Evolutionary conservation across 2,329 filamentous ascomycete genomes (phyloP).

Genomic region (Metarhizium rileyi): DNA sequence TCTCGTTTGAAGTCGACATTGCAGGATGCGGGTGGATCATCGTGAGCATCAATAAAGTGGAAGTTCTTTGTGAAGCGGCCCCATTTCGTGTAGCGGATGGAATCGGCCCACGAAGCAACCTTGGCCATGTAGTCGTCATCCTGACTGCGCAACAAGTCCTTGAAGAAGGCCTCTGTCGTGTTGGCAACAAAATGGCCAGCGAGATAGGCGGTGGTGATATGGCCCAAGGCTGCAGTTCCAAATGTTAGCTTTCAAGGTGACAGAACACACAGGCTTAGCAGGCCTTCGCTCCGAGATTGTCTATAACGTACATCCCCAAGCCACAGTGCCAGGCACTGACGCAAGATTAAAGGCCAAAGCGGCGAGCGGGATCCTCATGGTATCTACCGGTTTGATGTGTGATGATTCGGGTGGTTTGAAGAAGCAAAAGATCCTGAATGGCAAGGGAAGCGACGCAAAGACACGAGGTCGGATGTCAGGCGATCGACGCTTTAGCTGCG

Average conservation of each 20-base stretch:
- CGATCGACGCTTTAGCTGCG: neutral
- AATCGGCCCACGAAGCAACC: slow-evolving; percentile 60
- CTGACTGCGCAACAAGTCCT: slow-evolving; percentile 44
- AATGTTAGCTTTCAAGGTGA: neutral
- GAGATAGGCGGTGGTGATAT: slow-evolving; percentile 56
- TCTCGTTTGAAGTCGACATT: slow-evolving; percentile 49
- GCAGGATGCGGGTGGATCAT: slow-evolving; percentile 48
- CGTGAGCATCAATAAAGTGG: slow-evolving; percentile 62
- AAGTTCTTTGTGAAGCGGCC: slow-evolving; percentile 52
- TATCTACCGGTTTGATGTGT: no score
- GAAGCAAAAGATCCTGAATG: neutral
- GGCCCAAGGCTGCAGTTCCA: slow-evolving; percentile 42
- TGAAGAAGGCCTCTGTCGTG: slow-evolving; percentile 45
- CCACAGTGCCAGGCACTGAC: slow-evolving; percentile 23
- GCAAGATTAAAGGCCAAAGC: slow-evolving; percentile 21
- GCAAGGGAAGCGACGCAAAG: neutral
- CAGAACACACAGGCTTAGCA: neutral
- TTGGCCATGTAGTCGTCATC: slow-evolving; percentile 49
- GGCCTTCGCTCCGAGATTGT: neutral
- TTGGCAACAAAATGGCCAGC: slow-evolving; percentile 50
- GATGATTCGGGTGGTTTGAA: neutral
- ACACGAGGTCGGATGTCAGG: neutral
- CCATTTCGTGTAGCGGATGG: slow-evolving; percentile 53
- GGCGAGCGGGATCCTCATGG: slow-evolving; percentile 24
- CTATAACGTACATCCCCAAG: slow-evolving; percentile 31